Evolutionary conservation across 1,284 basidiomycete species (phyloP).

Genomic region (Laetiporus sulphureus): DNA sequence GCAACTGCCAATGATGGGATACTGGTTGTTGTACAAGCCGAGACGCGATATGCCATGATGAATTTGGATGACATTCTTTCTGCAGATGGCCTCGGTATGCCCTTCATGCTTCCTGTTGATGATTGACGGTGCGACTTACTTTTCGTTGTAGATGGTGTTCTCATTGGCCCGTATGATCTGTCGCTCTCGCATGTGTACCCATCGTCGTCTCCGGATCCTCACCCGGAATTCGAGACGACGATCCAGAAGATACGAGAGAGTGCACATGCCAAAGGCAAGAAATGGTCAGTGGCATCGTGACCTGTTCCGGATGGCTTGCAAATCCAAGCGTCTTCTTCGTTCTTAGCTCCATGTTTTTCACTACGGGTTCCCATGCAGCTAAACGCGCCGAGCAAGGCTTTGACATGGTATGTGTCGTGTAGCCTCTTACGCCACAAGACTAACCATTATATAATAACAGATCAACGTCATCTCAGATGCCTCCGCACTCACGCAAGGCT

Average conservation of each 20-base stretch:
- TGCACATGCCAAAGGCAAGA: constrained; percentile 55
- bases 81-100: constrained; percentile 57
- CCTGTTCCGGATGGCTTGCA: background rate
- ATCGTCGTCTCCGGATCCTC: constrained; percentile 53
- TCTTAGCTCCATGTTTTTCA: constrained; percentile 25
- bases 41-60: constrained; percentile 51
- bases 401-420: constrained; percentile 34
- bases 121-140: background rate
- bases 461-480: constrained; percentile 46
- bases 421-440: too few relatives aligned
- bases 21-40: constrained; percentile 61
- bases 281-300: constrained; percentile 45
- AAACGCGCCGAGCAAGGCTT: constrained; percentile 36
- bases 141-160: constrained; percentile 36
- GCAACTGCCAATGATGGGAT: constrained; percentile 48
- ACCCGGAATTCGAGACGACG: constrained; percentile 53
- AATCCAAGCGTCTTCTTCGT: background rate
- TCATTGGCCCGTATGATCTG: constrained; percentile 67
- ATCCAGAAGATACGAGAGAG: constrained; percentile 52
- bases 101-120: background rate
- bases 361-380: constrained; percentile 31
- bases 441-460: too few relatives aligned
- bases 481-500: constrained; percentile 37
- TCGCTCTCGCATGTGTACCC: constrained; percentile 54
- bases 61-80: constrained; percentile 56